Evolutionary conservation across 495 filamentous ascomycete species (phyloP).

Genomic region (Neurospora discreta): DNA sequence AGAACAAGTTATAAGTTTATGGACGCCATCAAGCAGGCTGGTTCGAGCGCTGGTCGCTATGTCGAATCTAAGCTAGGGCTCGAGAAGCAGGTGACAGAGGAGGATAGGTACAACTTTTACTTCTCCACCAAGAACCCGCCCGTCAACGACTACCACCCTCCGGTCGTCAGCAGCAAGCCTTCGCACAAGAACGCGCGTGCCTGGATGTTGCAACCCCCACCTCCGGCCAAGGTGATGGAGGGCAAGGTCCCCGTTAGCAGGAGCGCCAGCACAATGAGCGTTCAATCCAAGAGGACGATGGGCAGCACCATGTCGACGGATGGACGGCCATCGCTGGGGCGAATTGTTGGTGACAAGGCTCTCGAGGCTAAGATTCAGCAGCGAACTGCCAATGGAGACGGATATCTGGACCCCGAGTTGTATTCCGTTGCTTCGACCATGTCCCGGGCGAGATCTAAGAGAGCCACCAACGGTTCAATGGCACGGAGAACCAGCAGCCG

Average conservation of each 20-base stretch:
- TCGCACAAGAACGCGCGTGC: constrained; percentile 52
- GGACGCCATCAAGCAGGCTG: constrained; percentile 41
- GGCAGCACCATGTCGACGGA: background rate
- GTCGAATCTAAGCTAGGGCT: constrained; percentile 33
- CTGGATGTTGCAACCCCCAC: constrained; percentile 90
- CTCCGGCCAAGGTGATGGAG: constrained; percentile 74
- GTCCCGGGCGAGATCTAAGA: constrained; percentile 15
- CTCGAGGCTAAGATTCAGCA: constrained; percentile 27
- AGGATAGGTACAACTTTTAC: constrained; percentile 43
- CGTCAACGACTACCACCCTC: constrained; percentile 78
- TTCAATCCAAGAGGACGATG: constrained; percentile 16
- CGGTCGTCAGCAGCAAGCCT: constrained; percentile 67
- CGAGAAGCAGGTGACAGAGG: constrained; percentile 30
- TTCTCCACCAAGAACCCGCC: constrained; percentile 60
- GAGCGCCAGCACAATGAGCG: constrained; percentile 32
- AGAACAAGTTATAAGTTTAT: constrained; percentile 33
- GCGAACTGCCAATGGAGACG: constrained; percentile 17
- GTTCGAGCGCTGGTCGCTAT: constrained; percentile 36
- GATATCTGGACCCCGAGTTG: constrained; percentile 16
- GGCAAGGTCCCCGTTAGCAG: constrained; percentile 55
- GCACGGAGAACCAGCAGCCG: constrained; percentile 19
- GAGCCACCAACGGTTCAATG: constrained; percentile 14
- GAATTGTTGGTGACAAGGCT: constrained; percentile 25
- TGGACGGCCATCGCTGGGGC: constrained; percentile 9
- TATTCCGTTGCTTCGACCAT: constrained; percentile 10